phyloP scores from a whole-genome alignment of 202 grass and related monocot genomes.

The Bolboschoenoplectus hybrid region DNA sequence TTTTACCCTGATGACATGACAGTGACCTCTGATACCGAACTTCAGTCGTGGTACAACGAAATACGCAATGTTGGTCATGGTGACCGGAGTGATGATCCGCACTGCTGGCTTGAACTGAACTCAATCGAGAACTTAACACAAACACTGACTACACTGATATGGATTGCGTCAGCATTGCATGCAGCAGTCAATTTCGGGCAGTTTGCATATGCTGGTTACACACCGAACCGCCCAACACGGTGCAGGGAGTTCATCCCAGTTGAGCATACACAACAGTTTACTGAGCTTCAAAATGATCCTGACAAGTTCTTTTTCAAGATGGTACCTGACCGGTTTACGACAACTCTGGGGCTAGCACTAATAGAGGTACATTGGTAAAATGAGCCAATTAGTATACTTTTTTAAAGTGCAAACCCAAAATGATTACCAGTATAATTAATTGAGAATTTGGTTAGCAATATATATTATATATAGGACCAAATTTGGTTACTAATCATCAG shows the following conservation, averaged over 20 bases:
- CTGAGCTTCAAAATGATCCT: slow-evolving; percentile 58
- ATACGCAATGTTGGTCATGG: slow-evolving; percentile 73
- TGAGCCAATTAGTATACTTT: not conserved
- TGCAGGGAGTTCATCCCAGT: slow-evolving; percentile 77
- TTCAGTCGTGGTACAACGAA: slow-evolving; percentile 84
- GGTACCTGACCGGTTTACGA: slow-evolving; percentile 74
- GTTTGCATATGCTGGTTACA: slow-evolving; percentile 83
- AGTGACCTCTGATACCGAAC: slow-evolving; percentile 55
- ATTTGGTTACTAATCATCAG: not conserved
- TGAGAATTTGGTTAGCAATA: not conserved
- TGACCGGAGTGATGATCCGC: slow-evolving; percentile 54
- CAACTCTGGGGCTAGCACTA: slow-evolving; percentile 73
- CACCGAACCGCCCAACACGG: slow-evolving; percentile 80
- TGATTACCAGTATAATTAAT: not conserved
- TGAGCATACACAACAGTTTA: slow-evolving; percentile 59
- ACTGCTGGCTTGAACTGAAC: slow-evolving; percentile 76
- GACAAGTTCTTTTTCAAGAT: slow-evolving; percentile 69
- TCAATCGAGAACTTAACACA: slow-evolving; percentile 49
- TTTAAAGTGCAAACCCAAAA: not conserved
- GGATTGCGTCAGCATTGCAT: slow-evolving; percentile 88
- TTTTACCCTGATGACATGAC: slow-evolving; percentile 57
- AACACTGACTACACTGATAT: slow-evolving; percentile 72
- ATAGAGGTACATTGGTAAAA: slow-evolving; percentile 88
- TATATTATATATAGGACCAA: not conserved
- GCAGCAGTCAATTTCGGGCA: slow-evolving; percentile 92